phyloP scores from a whole-genome alignment of 208 protist genomes.

The Porcisia hertigi region DNA sequence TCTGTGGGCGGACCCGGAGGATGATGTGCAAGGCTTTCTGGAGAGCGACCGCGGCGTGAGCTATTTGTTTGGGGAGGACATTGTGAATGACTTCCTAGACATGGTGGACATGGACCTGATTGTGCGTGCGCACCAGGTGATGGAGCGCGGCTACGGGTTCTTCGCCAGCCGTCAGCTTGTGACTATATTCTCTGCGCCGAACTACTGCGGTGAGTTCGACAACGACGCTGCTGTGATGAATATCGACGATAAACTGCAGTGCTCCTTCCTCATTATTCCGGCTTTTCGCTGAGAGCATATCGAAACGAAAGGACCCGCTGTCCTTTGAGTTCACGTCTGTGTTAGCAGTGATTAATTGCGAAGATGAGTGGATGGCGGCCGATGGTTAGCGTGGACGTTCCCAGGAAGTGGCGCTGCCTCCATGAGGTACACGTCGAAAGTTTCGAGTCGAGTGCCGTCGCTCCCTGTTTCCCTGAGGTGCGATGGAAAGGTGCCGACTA shows the following conservation, averaged over 20 bases:
- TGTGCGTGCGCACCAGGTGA: constrained; percentile 98
- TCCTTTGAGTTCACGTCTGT: too few species aligned
- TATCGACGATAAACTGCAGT: constrained; percentile 98
- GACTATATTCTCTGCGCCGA: constrained; percentile 99
- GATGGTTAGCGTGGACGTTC: not conserved
- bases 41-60: constrained; percentile 99
- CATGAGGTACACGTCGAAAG: not conserved
- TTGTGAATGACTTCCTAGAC: constrained; percentile 98
- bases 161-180: constrained; percentile 99
- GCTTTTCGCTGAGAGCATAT: constrained; percentile 70
- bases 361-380: not conserved
- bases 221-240: constrained; percentile 97
- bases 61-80: constrained; percentile 98
- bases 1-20: constrained; percentile 98
- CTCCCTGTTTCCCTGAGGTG: not conserved
- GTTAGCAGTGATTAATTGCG: too few species aligned
- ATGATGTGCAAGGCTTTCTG: constrained; percentile 94
- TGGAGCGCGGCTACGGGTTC: constrained; percentile 98
- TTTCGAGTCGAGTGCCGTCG: not conserved
- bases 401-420: not conserved
- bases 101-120: constrained; percentile 99
- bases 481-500: not conserved
- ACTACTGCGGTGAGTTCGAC: constrained; percentile 99
- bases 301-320: constrained; percentile 57
- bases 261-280: constrained; percentile 95